Evolutionary conservation across 2,329 filamentous ascomycete species (phyloP).

Genomic region (Mycocentrospora acerina): DNA sequence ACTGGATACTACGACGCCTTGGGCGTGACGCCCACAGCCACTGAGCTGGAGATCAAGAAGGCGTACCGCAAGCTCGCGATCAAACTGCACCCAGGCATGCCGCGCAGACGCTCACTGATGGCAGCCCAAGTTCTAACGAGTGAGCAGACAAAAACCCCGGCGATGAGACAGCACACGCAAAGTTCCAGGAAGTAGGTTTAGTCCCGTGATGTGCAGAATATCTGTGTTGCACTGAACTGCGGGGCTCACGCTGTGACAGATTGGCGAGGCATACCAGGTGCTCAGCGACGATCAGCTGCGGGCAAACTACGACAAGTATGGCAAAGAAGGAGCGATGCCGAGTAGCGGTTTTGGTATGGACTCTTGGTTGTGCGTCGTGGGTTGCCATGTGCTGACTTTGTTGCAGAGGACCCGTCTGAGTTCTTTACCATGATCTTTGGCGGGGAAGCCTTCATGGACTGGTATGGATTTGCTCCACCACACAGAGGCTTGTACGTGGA

Average conservation of each 20-base stretch:
- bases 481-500: not conserved
- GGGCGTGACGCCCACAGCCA: conserved; percentile 79
- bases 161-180: conserved; percentile 88
- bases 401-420: conserved; percentile 81
- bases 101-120: conserved; percentile 25
- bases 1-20: conserved; percentile 86
- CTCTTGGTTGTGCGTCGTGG: not conserved
- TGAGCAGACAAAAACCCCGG: conserved; percentile 90
- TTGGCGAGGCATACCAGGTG: conserved; percentile 74
- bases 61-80: conserved; percentile 91
- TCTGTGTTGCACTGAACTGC: conserved; percentile 10
- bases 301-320: conserved; percentile 93
- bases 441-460: conserved; percentile 91
- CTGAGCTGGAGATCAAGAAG: conserved; percentile 94
- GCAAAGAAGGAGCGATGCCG: conserved; percentile 91
- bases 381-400: conserved; percentile 22
- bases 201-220: not conserved
- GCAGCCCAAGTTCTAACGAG: conserved; percentile 7
- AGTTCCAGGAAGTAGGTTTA: conserved; percentile 78
- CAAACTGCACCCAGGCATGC: conserved; percentile 78
- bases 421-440: conserved; percentile 99
- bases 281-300: conserved; percentile 85
- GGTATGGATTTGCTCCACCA: conserved; percentile 44
- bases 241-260: conserved; percentile 46
- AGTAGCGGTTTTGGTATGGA: conserved; percentile 78